Percentiles rank a stretch among this genome's conserved stretches.
Conservation (phyloP, 345 rosid species). For the Eucalyptus urophylla region DNA sequence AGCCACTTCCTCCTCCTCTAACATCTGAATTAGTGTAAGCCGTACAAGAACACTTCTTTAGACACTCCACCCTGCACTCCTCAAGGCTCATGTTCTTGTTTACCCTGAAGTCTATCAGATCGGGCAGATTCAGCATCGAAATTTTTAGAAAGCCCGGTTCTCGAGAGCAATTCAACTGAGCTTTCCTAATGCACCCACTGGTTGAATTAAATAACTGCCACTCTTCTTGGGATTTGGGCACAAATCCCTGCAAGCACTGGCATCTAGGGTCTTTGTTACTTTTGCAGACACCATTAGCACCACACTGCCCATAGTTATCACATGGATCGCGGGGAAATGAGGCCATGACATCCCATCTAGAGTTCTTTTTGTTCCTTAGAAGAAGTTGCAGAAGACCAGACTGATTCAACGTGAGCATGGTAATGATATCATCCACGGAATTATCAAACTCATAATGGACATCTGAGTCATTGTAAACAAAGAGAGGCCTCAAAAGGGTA, state of each 20-base stretch:
- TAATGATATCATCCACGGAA: not conserved
- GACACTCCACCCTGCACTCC: conserved; percentile 3
- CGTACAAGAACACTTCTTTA: conserved; percentile 6
- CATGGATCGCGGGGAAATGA: not conserved
- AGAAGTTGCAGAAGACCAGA: not conserved
- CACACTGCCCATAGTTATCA: not conserved
- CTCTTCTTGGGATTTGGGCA: conserved; percentile 5
- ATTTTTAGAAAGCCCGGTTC: not conserved
- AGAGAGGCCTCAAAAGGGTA: not conserved
- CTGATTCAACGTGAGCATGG: not conserved
- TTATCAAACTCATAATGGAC: conserved; percentile 1
- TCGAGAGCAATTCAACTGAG: not conserved
- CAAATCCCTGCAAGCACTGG: conserved; percentile 26
- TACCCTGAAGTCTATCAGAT: not conserved
- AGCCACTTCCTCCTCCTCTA: conserved; percentile 11
- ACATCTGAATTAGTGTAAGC: conserved; percentile 5
- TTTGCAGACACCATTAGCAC: not conserved
- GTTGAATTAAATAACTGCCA: conserved; percentile 8
- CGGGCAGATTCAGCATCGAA: not conserved
- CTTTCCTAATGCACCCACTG: not conserved
- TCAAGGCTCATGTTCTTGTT: not conserved
- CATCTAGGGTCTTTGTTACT: not conserved
- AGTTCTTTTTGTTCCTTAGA: not conserved
- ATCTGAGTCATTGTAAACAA: not conserved
- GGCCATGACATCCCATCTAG: not conserved